Evolutionary conservation across 768 basidiomycete species (phyloP), one percentile per base, ranked within the genome.

Genomic region (Sarcomyxa edulis): DNA sequence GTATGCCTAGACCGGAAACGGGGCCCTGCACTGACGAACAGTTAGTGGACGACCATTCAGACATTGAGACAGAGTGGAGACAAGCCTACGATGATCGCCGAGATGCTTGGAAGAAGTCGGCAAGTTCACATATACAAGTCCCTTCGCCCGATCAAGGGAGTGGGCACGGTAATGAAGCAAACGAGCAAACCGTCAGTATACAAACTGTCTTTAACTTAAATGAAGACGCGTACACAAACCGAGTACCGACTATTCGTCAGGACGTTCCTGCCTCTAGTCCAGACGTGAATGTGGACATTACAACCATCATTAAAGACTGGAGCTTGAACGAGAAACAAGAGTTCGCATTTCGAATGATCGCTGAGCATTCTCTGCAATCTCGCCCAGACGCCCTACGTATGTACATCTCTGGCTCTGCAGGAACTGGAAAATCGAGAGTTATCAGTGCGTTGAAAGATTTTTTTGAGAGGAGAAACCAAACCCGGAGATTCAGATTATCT

Each of bases 391-490:
- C 51, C 3, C 39, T 69, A 4, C 36, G 49, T 0, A 63, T 70
- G 64, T 62, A 56, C 16, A 9, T 72, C 1, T 49, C 47, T 3
- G 69, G 69, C 0, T 38, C 66, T 1, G 67, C 62, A 5, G 69
- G 69, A 1, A 71, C 69, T 1, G 69, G 71, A 0, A 73, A 71
- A 49, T 62, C 61, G 0, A 37, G 54, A 11, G 62, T 71, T 2
- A 60, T 72, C 2, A 42, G 58, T 26, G 63, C 65, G 0, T 11
- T 71, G 1, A 48, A 47, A 16, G 50, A 53, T 1, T 64, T 60
- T 29, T 69, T 68, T 46, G 26, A 32, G 0, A 2, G 25, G 2
- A 10, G 44, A 7, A 35, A 46, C 0, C 43, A 68, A 32, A 9
- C 9, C 1, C 40, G 54, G 1, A 39, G 58, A 4, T 55, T 69